A percentile compares a stretch with the other conserved stretches of the same genome.
Conservation (phyloP, 345 rosid species). For the Arabidopsis thaliana region DNA sequence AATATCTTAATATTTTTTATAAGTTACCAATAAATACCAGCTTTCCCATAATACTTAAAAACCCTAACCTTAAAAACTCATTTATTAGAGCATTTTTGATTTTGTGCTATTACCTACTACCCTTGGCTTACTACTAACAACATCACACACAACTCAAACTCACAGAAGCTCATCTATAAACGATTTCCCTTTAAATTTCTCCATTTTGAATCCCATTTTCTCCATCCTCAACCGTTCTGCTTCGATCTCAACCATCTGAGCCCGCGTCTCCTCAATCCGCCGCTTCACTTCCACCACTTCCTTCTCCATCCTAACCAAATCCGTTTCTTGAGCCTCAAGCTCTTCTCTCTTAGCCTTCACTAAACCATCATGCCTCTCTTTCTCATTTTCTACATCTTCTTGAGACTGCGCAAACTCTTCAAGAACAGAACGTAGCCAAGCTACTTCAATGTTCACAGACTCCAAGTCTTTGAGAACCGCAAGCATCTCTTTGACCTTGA, state of each 20-base stretch:
- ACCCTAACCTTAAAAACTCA: conserved; percentile 18
- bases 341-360: conserved; percentile 57
- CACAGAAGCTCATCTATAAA: conserved; percentile 61
- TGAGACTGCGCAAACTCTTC: conserved; percentile 56
- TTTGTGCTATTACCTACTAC: conserved; percentile 11
- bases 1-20: conserved; percentile 4
- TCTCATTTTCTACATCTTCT: conserved; percentile 50
- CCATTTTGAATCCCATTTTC: conserved; percentile 50
- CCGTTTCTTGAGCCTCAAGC: conserved; percentile 53
- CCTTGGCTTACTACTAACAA: conserved; percentile 30
- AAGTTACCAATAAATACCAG: conserved; percentile 17
- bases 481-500: conserved; percentile 69
- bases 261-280: conserved; percentile 47
- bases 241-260: conserved; percentile 53
- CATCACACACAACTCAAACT: conserved; percentile 21
- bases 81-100: conserved; percentile 10
- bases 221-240: conserved; percentile 48
- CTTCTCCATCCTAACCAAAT: conserved; percentile 55
- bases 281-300: conserved; percentile 50
- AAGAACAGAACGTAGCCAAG: conserved; percentile 65
- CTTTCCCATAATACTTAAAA: conserved; percentile 9
- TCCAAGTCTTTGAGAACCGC: conserved; percentile 81
- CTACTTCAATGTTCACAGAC: conserved; percentile 64
- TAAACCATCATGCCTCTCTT: conserved; percentile 46
- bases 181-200: conserved; percentile 59